Evolutionary conservation across 1,284 basidiomycete species (phyloP), one percentile per base, ranked within the genome.

Genomic region (Cerioporus squamosus): DNA sequence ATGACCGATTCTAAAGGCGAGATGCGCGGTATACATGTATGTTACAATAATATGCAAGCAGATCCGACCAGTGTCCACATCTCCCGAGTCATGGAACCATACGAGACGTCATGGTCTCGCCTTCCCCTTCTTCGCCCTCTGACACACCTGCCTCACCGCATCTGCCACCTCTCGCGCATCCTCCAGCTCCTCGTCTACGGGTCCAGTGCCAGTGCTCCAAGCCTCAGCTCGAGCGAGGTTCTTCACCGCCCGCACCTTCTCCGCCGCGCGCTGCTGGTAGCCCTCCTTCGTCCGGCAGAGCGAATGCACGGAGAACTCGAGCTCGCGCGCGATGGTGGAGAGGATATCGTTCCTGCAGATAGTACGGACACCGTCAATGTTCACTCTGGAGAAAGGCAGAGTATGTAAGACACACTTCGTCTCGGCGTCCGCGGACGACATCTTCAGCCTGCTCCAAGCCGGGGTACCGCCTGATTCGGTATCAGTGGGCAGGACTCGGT

Each of bases 261-360:
- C 55, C 2, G 53, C 51, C 1, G 75, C 68, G 4, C 79, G 77
- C 15, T 62, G 57, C 24, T 63, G 67, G 64, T 87, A 86, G 1
- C 83, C 83, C 5, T 74, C 70, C 12, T 65, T 53, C 1, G 82
- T 83, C 24, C 75, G 77, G 43, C 78, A 81, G 68, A 83, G 71
- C 0, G 75, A 77, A 49, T 79, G 73, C 1, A 73, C 75, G 10
- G 59, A 66, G 51, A 81, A 79, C 62, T 87, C 85, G 14, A 83
- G 68, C 31, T 77, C 73, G 31, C 71, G 72, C 4, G 82, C 77
- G 4, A 70, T 69, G 15, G 62, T 53, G 18, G 71, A 72, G 17
- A 82, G 63, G 15, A 78, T 62, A 29, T 67, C 44, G 29, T 55
- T 42, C 42, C 45, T 55, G 33, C 14, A 36, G 5, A 12, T 36